A percentile compares a stretch with the other conserved stretches of the same genome.
phyloP scores from a whole-genome alignment of 202 grass and related monocot genomes.

The Schoenoplectus triqueter region DNA sequence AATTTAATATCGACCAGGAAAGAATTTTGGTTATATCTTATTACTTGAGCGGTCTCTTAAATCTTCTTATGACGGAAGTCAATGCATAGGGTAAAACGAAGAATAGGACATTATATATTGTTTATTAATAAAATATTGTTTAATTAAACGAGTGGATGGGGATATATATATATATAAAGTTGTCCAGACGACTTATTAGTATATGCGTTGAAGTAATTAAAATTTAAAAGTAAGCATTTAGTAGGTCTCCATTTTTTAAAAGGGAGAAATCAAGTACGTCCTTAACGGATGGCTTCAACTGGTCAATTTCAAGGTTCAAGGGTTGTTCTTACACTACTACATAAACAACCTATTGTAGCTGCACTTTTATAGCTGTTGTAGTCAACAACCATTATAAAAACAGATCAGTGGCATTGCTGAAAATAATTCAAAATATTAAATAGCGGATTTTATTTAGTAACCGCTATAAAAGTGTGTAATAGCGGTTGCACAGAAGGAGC shows the following conservation, averaged over 20 bases:
- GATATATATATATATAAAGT: constrained; percentile 6
- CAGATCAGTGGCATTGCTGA: no score
- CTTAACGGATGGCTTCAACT: neutral
- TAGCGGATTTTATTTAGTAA: no score
- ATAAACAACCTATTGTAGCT: no score
- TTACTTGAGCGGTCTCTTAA: neutral
- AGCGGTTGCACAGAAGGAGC: no score
- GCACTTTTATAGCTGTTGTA: no score
- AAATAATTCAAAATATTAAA: no score
- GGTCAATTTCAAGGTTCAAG: no score
- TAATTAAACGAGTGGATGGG: constrained; percentile 21
- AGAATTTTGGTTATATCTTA: neutral
- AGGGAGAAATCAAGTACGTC: neutral
- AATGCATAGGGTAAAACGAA: constrained; percentile 20
- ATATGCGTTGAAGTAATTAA: neutral
- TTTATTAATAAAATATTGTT: neutral
- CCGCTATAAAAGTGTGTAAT: no score
- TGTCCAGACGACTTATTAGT: neutral
- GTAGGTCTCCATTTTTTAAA: constrained; percentile 11
- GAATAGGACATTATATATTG: neutral
- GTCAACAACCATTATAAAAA: no score
- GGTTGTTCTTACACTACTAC: no score
- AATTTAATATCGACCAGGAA: neutral
- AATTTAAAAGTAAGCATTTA: neutral
- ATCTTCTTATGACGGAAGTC: constrained; percentile 4